These are phyloP conservation scores for Ceratocystis albifundus DNA, from an alignment of 2,329 filamentous ascomycete species.

Conservation along the genomic window DNA sequence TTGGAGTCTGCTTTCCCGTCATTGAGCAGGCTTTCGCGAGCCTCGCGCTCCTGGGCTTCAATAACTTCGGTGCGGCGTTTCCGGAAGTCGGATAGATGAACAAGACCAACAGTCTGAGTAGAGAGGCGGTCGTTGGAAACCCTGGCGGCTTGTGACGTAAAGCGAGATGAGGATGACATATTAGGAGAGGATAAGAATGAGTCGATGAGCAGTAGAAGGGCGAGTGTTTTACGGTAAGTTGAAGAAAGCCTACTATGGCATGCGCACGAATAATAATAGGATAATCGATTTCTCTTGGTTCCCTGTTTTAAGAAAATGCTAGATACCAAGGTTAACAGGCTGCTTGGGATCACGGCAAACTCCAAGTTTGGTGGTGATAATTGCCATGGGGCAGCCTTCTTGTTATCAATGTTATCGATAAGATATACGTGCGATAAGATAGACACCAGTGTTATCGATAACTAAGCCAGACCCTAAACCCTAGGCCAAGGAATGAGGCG, in stretches of 20 bases:
- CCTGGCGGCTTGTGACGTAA: conserved; percentile 30
- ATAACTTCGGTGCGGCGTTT: conserved; percentile 92
- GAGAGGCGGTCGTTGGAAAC: conserved; percentile 63
- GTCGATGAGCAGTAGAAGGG: neutral
- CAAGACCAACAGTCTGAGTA: conserved; percentile 78
- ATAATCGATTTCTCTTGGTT: neutral
- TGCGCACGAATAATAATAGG: neutral
- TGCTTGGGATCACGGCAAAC: neutral
- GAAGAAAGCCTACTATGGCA: no score
- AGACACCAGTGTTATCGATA: neutral
- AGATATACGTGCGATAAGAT: neutral
- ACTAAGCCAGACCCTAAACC: no score
- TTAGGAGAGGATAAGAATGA: neutral
- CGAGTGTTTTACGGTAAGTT: no score
- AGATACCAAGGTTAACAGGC: no score
- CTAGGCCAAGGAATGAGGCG: no score
- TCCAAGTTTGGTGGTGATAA: neutral
- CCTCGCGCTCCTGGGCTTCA: conserved; percentile 77
- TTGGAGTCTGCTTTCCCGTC: conserved; percentile 24
- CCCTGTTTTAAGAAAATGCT: no score
- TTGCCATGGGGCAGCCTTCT: neutral
- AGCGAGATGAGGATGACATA: conserved; percentile 15
- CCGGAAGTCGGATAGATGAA: conserved; percentile 84
- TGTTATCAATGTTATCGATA: neutral
- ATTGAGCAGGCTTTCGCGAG: conserved; percentile 43